Percentiles rank a stretch among this genome's conserved stretches.
Conservation (phyloP, 768 basidiomycete species). For the Boletus tomentosulus region DNA sequence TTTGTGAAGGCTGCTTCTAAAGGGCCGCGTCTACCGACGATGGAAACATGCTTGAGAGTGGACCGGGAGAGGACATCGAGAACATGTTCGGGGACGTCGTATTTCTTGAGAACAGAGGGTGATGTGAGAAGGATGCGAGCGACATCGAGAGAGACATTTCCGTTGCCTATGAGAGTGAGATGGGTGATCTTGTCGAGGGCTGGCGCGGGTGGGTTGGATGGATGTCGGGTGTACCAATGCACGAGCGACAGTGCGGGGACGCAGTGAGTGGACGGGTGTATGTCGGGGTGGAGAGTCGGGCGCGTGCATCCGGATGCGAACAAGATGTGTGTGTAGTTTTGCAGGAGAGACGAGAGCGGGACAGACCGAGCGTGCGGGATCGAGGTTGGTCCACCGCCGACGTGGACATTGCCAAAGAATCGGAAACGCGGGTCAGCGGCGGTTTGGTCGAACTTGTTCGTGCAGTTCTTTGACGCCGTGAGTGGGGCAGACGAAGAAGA, state of each 20-base stretch:
- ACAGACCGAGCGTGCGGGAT: slow-evolving; percentile 55
- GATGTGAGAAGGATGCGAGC: slow-evolving; percentile 84
- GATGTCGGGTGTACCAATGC: slow-evolving; percentile 96
- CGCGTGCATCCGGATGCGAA: slow-evolving; percentile 83
- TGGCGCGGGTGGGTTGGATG: slow-evolving; percentile 57
- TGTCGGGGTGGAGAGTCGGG: slow-evolving; percentile 52
- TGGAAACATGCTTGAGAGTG: slow-evolving; percentile 69
- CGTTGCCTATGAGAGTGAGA: slow-evolving; percentile 86
- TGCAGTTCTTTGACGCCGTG: slow-evolving; percentile 72
- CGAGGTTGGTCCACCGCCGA: slow-evolving; percentile 36
- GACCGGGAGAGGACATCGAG: slow-evolving; percentile 63
- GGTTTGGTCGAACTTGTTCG: slow-evolving; percentile 85
- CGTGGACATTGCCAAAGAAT: slow-evolving; percentile 89
- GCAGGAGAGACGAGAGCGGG: slow-evolving; percentile 55
- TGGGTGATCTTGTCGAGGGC: slow-evolving; percentile 62
- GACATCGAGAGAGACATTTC: slow-evolving; percentile 91
- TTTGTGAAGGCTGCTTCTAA: slow-evolving; percentile 87
- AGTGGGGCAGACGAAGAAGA: slow-evolving; percentile 7
- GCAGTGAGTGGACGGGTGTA: slow-evolving; percentile 47
- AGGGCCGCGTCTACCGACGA: slow-evolving; percentile 83
- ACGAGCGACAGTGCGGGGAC: slow-evolving; percentile 80
- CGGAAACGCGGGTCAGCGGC: slow-evolving; percentile 76
- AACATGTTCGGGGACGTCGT: slow-evolving; percentile 77
- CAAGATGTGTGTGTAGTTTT: slow-evolving; percentile 80
- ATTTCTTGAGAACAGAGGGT: slow-evolving; percentile 54